Evolutionary conservation across 2,329 filamentous ascomycete species (phyloP), one percentile per base, ranked within the genome.

Genomic region (Fusarium sp.): DNA sequence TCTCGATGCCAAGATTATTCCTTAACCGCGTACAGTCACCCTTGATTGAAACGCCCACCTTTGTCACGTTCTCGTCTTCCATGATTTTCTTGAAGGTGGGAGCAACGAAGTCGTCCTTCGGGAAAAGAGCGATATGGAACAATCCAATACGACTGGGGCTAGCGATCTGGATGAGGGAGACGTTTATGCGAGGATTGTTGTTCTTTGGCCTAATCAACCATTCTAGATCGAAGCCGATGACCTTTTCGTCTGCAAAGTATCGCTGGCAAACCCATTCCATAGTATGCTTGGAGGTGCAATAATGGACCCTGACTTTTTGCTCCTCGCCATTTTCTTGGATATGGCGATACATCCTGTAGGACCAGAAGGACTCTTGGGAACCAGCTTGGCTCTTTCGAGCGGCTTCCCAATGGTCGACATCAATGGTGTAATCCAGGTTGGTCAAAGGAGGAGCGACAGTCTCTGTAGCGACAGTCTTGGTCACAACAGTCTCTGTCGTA

Each of bases 161-260:
- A 2, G 94, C 93, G 23, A 98, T 79, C 78, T 98, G 95, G 45
- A 98, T 90, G 40, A 98, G 80, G 0, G 92, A 94, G 9, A 97
- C 87, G 65, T 94, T 93, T 54, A 86, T 83, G 69, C 92, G 90
- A 6, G 89, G 80, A 5, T 84, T 83, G 4, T 14, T 63, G 10
- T 69, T 73, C 8, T 76, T 81, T 1, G 88, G 84, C 8, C 86
- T 82, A 2, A 83, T 69, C 55, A 88, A 85, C 94, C 95, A 98
- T 81, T 98, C 95, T 66, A 98, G 85, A 75, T 98, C 94, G 66
- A 98, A 93, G 0, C 94, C 94, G n/a, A 98, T 78, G 4, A 97
- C 80, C 41, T 88, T 83, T 74, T 96, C 89, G 27, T 86, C 71
- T 41, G 89, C 76, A 72, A 98, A 97, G 60, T 91, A 85, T 60